These are phyloP conservation scores for Starmerella scarabaei DNA, from an alignment of 805 yeast species.

Conservation along the genomic window DNA sequence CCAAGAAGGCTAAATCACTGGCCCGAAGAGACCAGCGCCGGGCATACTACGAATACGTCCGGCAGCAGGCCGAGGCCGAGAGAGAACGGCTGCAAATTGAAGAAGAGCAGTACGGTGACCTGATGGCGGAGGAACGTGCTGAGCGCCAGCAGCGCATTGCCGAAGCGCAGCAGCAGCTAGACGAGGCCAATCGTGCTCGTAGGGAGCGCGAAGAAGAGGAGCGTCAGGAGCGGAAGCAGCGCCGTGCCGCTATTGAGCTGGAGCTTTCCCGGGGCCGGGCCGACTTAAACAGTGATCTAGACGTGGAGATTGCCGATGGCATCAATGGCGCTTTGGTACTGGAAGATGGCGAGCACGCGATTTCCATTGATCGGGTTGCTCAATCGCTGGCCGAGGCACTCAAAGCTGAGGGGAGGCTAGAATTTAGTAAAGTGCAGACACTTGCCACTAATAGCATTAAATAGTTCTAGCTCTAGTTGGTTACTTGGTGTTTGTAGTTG, in stretches of 20 bases:
- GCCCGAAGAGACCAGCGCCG: conserved; percentile 26
- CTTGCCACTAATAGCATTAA: not conserved
- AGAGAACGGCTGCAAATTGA: conserved; percentile 18
- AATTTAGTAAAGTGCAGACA: not conserved
- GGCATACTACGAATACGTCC: conserved; percentile 26
- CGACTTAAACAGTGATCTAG: conserved; percentile 12
- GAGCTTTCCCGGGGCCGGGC: conserved; percentile 17
- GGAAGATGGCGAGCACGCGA: conserved; percentile 15
- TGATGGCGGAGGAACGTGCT: conserved; percentile 24
- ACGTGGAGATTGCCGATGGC: conserved; percentile 15
- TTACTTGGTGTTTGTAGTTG: not conserved
- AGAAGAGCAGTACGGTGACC: conserved; percentile 25
- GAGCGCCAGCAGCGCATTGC: conserved; percentile 19
- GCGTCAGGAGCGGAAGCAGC: conserved; percentile 8
- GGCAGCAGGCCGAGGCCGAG: conserved; percentile 24
- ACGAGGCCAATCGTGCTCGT: conserved; percentile 16
- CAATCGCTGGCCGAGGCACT: conserved; percentile 4
- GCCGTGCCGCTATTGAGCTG: conserved; percentile 12
- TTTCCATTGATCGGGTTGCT: conserved; percentile 11
- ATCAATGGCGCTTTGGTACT: conserved; percentile 16
- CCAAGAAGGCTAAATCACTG: conserved; percentile 27
- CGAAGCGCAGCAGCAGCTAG: conserved; percentile 17
- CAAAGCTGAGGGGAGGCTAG: conserved; percentile 6
- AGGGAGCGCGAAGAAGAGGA: conserved; percentile 19
- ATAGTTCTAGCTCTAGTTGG: not conserved